A percentile compares a stretch with the other conserved stretches of the same genome.
Conservation (phyloP, 1,139 yeast genomes). For the Suhomyces anneliseae region DNA sequence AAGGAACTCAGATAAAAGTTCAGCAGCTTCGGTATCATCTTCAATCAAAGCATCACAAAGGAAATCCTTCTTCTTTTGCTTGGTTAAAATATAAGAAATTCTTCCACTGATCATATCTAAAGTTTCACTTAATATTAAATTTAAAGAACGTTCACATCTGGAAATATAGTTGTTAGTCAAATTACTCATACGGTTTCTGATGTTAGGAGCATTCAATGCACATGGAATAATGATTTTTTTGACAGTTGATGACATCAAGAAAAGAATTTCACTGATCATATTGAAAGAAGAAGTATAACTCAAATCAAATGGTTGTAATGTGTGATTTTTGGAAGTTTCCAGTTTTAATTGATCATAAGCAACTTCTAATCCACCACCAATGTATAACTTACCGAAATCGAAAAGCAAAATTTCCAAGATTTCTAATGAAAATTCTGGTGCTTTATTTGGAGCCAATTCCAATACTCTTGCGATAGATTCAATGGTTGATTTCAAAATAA, state of each 20-base stretch:
- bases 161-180: slow-evolving; percentile 67
- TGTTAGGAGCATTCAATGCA: slow-evolving; percentile 59
- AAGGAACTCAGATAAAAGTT: slow-evolving; percentile 57
- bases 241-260: slow-evolving; percentile 67
- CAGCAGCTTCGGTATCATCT: slow-evolving; percentile 72
- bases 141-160: slow-evolving; percentile 68
- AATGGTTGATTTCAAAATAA: slow-evolving; percentile 66
- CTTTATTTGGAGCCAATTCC: slow-evolving; percentile 66
- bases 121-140: slow-evolving; percentile 62
- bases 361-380: slow-evolving; percentile 74
- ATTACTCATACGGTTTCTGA: slow-evolving; percentile 63
- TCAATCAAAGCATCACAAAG: slow-evolving; percentile 48
- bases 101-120: slow-evolving; percentile 51
- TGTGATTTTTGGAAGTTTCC: slow-evolving; percentile 27
- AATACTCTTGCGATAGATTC: slow-evolving; percentile 79
- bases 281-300: slow-evolving; percentile 53
- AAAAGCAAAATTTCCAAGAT: slow-evolving; percentile 65
- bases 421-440: slow-evolving; percentile 65
- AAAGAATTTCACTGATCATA: slow-evolving; percentile 62
- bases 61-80: slow-evolving; percentile 65
- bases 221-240: slow-evolving; percentile 73
- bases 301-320: slow-evolving; percentile 35
- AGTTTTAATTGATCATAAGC: slow-evolving; percentile 49
- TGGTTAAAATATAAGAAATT: slow-evolving; percentile 50
- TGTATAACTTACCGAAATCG: slow-evolving; percentile 72